A percentile compares a stretch with the other conserved stretches of the same genome.
These are phyloP conservation scores for Mrakiaceae sp. DNA, from an alignment of 1,284 basidiomycete species.

Conservation along the genomic window DNA sequence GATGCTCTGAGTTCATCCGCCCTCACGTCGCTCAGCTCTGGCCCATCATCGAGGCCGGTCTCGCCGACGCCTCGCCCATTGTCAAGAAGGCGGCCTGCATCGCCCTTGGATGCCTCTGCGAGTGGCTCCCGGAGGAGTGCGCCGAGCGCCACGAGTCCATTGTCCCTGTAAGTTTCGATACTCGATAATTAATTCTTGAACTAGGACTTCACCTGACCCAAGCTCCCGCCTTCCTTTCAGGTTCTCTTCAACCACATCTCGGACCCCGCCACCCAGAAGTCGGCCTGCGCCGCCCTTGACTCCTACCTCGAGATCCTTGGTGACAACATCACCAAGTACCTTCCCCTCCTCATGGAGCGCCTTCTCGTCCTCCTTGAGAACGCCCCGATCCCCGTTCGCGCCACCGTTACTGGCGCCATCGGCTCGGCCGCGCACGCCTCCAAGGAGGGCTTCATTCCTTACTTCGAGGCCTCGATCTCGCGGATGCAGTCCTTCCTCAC, in stretches of 20 bases:
- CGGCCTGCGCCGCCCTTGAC: conserved; percentile 93
- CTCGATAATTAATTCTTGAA: not conserved
- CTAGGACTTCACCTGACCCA: not conserved
- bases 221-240: conserved; percentile 31
- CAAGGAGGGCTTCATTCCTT: conserved; percentile 80
- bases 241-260: conserved; percentile 83
- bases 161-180: conserved; percentile 55
- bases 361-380: conserved; percentile 78
- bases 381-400: conserved; percentile 76
- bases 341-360: conserved; percentile 90
- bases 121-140: conserved; percentile 95
- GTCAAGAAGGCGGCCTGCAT: conserved; percentile 93
- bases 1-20: conserved; percentile 95
- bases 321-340: conserved; percentile 74
- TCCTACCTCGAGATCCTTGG: conserved; percentile 92
- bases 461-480: conserved; percentile 88
- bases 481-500: conserved; percentile 77
- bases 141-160: conserved; percentile 70
- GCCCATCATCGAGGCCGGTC: conserved; percentile 85
- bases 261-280: conserved; percentile 74
- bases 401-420: conserved; percentile 95
- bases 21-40: conserved; percentile 86
- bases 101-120: conserved; percentile 90
- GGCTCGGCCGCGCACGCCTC: conserved; percentile 98
- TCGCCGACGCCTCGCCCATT: conserved; percentile 68